Evolutionary conservation across 208 protist genomes (phyloP), one percentile per base, ranked within the genome.

Genomic region (Leishmania lainsoni): DNA sequence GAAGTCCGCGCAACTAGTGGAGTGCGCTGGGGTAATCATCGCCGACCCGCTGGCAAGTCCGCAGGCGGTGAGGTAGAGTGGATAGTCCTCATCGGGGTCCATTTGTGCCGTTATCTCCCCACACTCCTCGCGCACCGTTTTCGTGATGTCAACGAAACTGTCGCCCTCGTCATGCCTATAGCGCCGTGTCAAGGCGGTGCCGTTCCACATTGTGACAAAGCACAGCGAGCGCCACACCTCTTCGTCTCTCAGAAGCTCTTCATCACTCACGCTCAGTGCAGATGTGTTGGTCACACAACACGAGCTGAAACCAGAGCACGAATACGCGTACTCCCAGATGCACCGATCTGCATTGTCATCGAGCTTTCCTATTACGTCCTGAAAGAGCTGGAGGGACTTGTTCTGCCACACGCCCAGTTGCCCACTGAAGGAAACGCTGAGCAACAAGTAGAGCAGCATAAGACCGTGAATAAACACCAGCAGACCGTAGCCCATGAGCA

Each of bases 271-370:
- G 14, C 35, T 61, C 22, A 89, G 35, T 22, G 69, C 52, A 1
- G 80, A 75, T 5, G 83, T 84, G 72, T 92, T 92, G 9, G 84
- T 89, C 29, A 89, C 54, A 66, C 89, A 92, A 68, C 86, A 90
- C 6, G 14, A 78, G 29, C 75, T 81, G 39, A 89, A 80, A 16
- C 89, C 89, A 2, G 86, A 87, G 81, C 86, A 92, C 9, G 78
- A 35, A 49, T 90, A 82, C 8, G 51, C 16, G 6, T 54, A 39
- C 73, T 90, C 79, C 78, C 86, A 83, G 1, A 59, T 49, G 65
- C 84, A 89, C 70, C 75, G 65, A n/a, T 26, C 81, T 2, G 0
- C 70, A 26, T 76, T 54, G 8, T 8, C 63, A 12, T 68, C n/a
- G 45, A 66, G 20, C 17, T n/a, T 52, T 4, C 51, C 32, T 71